These are phyloP conservation scores for Lactifluus rugatus DNA, from an alignment of 768 basidiomycete species.

Conservation along the genomic window DNA sequence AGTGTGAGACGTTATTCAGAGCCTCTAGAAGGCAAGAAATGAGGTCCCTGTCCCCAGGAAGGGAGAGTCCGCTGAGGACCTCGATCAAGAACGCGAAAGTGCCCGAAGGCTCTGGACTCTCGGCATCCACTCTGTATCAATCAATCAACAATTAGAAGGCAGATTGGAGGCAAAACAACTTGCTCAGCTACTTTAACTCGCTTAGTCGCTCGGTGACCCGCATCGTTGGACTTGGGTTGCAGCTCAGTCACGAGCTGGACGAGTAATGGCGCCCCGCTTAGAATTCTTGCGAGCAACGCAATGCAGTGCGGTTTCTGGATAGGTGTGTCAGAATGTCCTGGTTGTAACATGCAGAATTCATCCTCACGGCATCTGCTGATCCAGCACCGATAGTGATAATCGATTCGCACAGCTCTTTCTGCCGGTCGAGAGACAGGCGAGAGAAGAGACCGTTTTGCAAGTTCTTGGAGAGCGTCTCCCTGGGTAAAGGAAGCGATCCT, in stretches of 20 bases:
- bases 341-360: conserved; percentile 16
- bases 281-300: conserved; percentile 38
- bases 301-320: conserved; percentile 28
- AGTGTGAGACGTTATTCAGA: conserved; percentile 53
- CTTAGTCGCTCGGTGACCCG: conserved; percentile 47
- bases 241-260: conserved; percentile 41
- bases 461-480: conserved; percentile 33
- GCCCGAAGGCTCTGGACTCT: conserved; percentile 18
- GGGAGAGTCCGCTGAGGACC: conserved; percentile 49
- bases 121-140: neutral
- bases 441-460: conserved; percentile 50
- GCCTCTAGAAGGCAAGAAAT: conserved; percentile 64
- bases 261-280: conserved; percentile 45
- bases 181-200: conserved; percentile 53
- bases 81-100: conserved; percentile 57
- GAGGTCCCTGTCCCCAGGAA: conserved; percentile 65
- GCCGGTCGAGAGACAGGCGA: conserved; percentile 41
- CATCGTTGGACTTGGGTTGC: conserved; percentile 35
- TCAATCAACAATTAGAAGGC: neutral
- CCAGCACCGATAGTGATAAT: conserved; percentile 46
- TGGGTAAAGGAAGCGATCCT: conserved; percentile 35
- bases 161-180: conserved; percentile 11
- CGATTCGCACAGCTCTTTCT: conserved; percentile 43
- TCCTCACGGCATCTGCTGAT: conserved; percentile 39
- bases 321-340: neutral